phyloP scores from a whole-genome alignment of 1,284 basidiomycete species.

The Ustilago vetiveriae region DNA sequence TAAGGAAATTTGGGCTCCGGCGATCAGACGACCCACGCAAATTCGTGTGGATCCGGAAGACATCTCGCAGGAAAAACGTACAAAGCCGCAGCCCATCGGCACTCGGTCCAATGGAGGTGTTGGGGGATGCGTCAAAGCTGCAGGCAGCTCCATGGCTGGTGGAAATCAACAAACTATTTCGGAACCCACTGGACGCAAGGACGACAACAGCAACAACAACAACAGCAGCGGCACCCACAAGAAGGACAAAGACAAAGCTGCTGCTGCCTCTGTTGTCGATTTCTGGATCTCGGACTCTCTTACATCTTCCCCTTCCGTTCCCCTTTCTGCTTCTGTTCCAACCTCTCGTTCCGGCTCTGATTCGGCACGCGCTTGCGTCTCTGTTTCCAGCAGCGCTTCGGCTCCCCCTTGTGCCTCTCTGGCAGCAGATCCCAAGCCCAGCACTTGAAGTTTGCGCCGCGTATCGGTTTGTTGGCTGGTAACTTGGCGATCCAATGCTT shows the following conservation, averaged over 20 bases:
- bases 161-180: conserved; percentile 14
- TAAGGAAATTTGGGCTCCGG: conserved; percentile 41
- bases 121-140: not conserved
- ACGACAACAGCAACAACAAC: conserved; percentile 1
- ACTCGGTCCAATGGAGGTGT: conserved; percentile 5
- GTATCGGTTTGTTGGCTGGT: not conserved
- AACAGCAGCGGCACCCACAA: not conserved
- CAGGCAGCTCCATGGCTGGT: conserved; percentile 4
- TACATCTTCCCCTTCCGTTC: conserved; percentile 1
- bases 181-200: conserved; percentile 31
- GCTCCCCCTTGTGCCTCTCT: not conserved
- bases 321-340: not conserved
- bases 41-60: conserved; percentile 32
- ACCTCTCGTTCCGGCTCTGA: not conserved
- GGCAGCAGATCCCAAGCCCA: not conserved
- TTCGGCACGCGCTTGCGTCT: not conserved
- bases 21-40: conserved; percentile 23
- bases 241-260: not conserved
- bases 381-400: not conserved
- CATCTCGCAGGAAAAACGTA: conserved; percentile 22
- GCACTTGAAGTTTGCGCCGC: not conserved
- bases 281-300: conserved; percentile 23
- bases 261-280: not conserved
- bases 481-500: too few species aligned
- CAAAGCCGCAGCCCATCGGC: conserved; percentile 40